A percentile compares a stretch with the other conserved stretches of the same genome.
phyloP scores from a whole-genome alignment of 1,139 yeast genomes.

The Ogataea hybrid region DNA sequence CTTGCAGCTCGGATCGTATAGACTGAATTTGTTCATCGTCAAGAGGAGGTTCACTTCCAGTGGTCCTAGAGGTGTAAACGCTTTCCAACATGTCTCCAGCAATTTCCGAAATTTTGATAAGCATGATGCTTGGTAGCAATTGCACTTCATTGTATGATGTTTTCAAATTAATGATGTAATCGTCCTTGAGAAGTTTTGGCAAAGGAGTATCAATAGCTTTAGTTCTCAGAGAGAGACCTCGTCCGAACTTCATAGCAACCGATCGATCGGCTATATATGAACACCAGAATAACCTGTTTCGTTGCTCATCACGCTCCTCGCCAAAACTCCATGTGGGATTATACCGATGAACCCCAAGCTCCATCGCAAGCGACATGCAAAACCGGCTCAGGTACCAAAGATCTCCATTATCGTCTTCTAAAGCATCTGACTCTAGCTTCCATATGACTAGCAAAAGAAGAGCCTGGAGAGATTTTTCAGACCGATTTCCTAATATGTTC shows the following conservation, averaged over 20 bases:
- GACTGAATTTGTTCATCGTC: slow-evolving; percentile 14
- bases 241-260: slow-evolving; percentile 24
- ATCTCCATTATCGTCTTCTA: slow-evolving; percentile 26
- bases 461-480: slow-evolving; percentile 24
- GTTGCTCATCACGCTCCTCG: slow-evolving; percentile 19
- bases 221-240: slow-evolving; percentile 24
- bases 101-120: slow-evolving; percentile 21
- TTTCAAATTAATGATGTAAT: slow-evolving; percentile 13
- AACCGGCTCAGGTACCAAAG: slow-evolving; percentile 26
- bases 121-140: slow-evolving; percentile 21
- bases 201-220: slow-evolving; percentile 27
- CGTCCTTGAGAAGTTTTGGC: slow-evolving; percentile 21
- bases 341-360: slow-evolving; percentile 25
- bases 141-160: slow-evolving; percentile 18
- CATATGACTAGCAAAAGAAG: slow-evolving; percentile 22
- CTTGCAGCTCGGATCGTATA: slow-evolving; percentile 15
- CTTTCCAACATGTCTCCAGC: slow-evolving; percentile 26
- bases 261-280: slow-evolving; percentile 24
- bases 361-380: slow-evolving; percentile 28
- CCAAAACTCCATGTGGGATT: slow-evolving; percentile 28
- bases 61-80: slow-evolving; percentile 20
- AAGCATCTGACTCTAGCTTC: slow-evolving; percentile 21
- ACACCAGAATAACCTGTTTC: slow-evolving; percentile 27
- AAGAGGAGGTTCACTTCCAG: slow-evolving; percentile 13
- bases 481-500: slow-evolving; percentile 18